These are phyloP conservation scores for Beauveria asiatica DNA, from an alignment of 2,329 filamentous ascomycete genomes.

Conservation along the genomic window DNA sequence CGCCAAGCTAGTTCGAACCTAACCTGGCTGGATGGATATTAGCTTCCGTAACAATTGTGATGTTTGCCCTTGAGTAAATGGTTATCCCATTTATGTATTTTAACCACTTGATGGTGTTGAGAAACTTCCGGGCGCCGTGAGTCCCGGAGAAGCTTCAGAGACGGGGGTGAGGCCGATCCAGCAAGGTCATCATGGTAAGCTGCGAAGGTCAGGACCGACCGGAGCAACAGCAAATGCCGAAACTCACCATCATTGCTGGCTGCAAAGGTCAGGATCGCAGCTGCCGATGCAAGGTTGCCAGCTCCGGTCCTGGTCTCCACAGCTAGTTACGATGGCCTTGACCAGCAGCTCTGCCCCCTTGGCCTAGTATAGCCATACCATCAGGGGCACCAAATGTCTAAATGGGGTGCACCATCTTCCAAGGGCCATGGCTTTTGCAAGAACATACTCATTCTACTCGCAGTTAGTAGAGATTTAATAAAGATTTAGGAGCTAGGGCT, in stretches of 20 bases:
- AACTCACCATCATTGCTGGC: too few species aligned
- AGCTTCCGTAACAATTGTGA: background rate
- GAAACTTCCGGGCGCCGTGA: background rate
- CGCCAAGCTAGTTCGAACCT: constrained; percentile 28
- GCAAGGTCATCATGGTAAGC: background rate
- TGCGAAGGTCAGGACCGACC: background rate
- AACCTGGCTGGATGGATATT: constrained; percentile 23
- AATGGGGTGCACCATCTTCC: background rate
- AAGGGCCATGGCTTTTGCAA: background rate
- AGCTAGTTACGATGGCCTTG: too few species aligned
- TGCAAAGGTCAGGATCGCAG: too few species aligned
- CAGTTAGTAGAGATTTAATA: background rate
- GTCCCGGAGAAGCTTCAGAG: background rate
- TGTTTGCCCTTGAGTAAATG: background rate
- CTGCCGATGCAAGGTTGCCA: too few species aligned
- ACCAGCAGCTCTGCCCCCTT: background rate
- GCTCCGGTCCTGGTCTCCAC: too few species aligned
- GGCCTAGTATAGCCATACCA: background rate
- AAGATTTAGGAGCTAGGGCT: background rate
- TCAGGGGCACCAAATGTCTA: background rate
- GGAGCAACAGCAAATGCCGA: too few species aligned
- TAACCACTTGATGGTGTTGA: constrained; percentile 3
- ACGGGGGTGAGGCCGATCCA: background rate
- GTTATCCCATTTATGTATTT: constrained; percentile 4
- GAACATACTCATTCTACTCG: constrained; percentile 21